These are phyloP conservation scores for Trametes pubescens DNA, from an alignment of 1,284 basidiomycete species.

Conservation along the genomic window DNA sequence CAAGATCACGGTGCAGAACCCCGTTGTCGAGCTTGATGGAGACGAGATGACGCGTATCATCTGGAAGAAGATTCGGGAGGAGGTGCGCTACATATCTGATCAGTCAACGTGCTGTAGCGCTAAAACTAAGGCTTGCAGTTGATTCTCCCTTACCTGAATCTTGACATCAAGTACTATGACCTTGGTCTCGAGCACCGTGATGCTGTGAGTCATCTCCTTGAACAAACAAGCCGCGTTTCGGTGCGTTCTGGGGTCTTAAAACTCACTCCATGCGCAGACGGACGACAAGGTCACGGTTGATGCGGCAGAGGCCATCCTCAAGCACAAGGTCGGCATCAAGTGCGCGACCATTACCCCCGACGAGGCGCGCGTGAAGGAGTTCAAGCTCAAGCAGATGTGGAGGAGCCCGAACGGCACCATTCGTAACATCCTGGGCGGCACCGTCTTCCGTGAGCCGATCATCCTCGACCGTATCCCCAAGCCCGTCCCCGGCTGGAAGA, in stretches of 20 bases:
- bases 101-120: constrained; percentile 8
- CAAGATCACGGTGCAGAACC: constrained; percentile 89
- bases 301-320: constrained; percentile 90
- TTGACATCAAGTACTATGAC: constrained; percentile 99
- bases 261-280: constrained; percentile 60
- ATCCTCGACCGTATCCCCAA: constrained; percentile 91
- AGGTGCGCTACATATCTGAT: constrained; percentile 56
- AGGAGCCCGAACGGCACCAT: constrained; percentile 96
- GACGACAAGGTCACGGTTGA: constrained; percentile 95
- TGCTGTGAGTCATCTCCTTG: constrained; percentile 59
- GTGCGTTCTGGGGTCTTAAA: not conserved
- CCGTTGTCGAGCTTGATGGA: constrained; percentile 96
- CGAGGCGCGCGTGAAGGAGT: constrained; percentile 93
- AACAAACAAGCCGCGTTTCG: not conserved
- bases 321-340: constrained; percentile 93
- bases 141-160: constrained; percentile 92
- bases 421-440: constrained; percentile 96
- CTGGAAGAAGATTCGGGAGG: constrained; percentile 98
- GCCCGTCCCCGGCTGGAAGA: constrained; percentile 95
- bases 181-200: constrained; percentile 94
- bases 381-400: constrained; percentile 99
- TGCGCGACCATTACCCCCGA: constrained; percentile 99
- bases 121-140: constrained; percentile 59
- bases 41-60: constrained; percentile 99
- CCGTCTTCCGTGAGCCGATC: constrained; percentile 99